These are phyloP conservation scores for Tetrahymena elliotti DNA, from an alignment of 73 alveolate genomes.

Conservation along the genomic window DNA sequence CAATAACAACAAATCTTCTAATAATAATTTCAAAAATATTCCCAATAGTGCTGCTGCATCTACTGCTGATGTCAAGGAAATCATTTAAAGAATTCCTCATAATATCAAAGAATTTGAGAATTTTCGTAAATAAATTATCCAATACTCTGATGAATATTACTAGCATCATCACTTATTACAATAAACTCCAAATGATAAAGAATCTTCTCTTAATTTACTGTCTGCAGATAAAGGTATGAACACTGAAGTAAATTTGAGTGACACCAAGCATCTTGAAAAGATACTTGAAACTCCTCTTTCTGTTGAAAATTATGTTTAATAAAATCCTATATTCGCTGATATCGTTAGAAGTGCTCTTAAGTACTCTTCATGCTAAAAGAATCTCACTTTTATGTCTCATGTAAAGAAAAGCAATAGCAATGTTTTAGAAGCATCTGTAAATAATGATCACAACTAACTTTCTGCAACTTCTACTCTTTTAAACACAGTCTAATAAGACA, in stretches of 20 bases:
- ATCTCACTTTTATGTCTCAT: not conserved
- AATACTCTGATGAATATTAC: not conserved
- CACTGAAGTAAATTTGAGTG: not conserved
- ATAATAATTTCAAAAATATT: not conserved
- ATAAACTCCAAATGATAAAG: not conserved
- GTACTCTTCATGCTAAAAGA: not conserved
- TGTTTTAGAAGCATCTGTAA: not conserved
- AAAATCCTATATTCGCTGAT: not conserved
- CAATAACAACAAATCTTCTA: not conserved
- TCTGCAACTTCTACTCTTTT: not conserved
- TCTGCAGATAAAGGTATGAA: not conserved
- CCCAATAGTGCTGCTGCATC: not conserved
- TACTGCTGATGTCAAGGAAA: not conserved
- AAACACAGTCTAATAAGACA: not conserved
- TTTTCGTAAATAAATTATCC: not conserved
- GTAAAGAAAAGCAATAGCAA: not conserved
- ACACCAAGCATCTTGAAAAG: not conserved
- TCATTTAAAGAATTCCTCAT: not conserved
- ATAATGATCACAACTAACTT: not conserved
- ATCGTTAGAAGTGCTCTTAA: not conserved
- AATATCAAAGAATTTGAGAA: not conserved
- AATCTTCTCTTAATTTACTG: not conserved
- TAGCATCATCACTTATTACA: not conserved
- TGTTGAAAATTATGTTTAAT: not conserved
- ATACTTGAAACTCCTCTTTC: not conserved